A percentile compares a stretch with the other conserved stretches of the same genome.
Conservation (phyloP, 2,329 filamentous ascomycete species). For the Colletotrichum sp. region DNA sequence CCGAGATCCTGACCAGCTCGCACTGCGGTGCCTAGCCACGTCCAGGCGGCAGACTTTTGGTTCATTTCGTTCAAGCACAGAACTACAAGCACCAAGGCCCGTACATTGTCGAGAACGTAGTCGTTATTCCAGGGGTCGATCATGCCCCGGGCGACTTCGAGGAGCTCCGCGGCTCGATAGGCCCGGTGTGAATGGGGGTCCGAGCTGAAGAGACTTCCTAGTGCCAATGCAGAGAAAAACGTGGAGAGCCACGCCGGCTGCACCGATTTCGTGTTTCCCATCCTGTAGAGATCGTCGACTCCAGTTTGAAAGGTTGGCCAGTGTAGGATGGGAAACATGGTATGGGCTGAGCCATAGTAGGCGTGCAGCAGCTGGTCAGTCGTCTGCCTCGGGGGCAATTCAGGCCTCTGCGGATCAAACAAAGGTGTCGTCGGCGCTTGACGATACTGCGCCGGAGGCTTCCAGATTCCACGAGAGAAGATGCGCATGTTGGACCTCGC, state of each 20-base stretch:
- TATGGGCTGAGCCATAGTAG: conserved; percentile 80
- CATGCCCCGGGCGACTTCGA: conserved; percentile 72
- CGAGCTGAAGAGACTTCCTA: conserved; percentile 76
- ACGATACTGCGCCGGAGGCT: conserved; percentile 74
- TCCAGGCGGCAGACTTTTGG: conserved; percentile 82
- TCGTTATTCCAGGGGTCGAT: conserved; percentile 85
- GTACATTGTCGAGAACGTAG: conserved; percentile 76
- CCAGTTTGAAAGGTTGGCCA: conserved; percentile 83
- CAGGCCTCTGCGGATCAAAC: conserved; percentile 61
- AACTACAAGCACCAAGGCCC: conserved; percentile 74
- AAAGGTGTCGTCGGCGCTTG: conserved; percentile 47
- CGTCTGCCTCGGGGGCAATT: conserved; percentile 72
- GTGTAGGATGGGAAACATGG: conserved; percentile 84
- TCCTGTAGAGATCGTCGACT: conserved; percentile 78
- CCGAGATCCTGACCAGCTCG: conserved; percentile 84
- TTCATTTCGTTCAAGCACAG: conserved; percentile 88
- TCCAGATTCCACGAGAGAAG: conserved; percentile 80
- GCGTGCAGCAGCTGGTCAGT: conserved; percentile 76
- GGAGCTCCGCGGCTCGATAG: conserved; percentile 63
- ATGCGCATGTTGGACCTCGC: conserved; percentile 76
- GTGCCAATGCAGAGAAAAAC: conserved; percentile 83
- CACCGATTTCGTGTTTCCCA: conserved; percentile 63
- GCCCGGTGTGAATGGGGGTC: conserved; percentile 60
- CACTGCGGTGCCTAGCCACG: conserved; percentile 82
- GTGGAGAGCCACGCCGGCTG: conserved; percentile 77